phyloP scores from a whole-genome alignment of 2,329 filamentous ascomycete genomes.

The Tolypocladium tropicale region DNA sequence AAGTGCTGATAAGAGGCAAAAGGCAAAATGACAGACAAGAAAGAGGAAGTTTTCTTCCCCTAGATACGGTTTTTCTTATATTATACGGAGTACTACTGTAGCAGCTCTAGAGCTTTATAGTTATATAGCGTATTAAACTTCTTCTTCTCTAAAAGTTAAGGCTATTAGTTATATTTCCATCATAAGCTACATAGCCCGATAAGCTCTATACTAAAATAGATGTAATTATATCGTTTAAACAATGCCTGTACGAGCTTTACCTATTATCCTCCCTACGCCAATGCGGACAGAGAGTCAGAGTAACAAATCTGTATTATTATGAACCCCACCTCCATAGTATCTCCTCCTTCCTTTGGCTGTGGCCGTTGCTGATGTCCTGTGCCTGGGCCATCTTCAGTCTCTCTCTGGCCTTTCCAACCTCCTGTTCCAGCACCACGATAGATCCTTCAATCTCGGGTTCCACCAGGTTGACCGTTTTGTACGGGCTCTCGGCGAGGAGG shows the following conservation, averaged over 20 bases:
- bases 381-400: conserved; percentile 28
- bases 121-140: no score
- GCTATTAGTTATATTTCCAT: no score
- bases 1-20: not conserved
- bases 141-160: no score
- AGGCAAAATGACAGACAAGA: not conserved
- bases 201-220: no score
- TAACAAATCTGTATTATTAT: not conserved
- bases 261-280: no score
- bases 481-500: conserved; percentile 41
- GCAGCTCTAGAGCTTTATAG: no score
- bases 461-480: conserved; percentile 34
- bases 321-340: conserved; percentile 26
- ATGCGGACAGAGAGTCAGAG: not conserved
- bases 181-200: no score
- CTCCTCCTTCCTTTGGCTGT: conserved; percentile 38
- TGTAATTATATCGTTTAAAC: no score
- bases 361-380: conserved; percentile 22
- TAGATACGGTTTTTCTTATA: no score
- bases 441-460: conserved; percentile 43
- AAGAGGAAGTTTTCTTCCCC: no score
- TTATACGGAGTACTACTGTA: no score
- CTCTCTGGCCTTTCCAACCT: conserved; percentile 29
- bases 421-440: conserved; percentile 34
- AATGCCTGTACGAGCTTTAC: no score